Base-by-base conservation (phyloP, 2,329 filamentous ascomycete species). In the Penicillium sp. region DNA sequence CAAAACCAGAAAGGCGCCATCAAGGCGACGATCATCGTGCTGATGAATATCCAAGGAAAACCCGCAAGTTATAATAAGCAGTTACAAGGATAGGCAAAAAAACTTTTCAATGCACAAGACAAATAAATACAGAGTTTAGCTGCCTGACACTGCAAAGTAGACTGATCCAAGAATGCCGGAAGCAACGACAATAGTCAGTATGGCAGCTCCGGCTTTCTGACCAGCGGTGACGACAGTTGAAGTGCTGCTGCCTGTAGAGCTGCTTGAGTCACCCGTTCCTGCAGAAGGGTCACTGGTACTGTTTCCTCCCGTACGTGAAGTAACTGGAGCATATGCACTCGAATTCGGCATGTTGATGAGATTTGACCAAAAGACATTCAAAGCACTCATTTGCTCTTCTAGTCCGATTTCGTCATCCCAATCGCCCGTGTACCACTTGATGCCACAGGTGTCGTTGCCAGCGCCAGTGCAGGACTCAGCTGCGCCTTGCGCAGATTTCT, bases 391-490 rank as follows among this genome's bases (percentile, higher is more conserved):
- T 56, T 76, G 72, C 52, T 74, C 65, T n/a, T 73, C 73, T 12
- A 76, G 71, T 26, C 74, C 73, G 18, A 66, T 63, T 8, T 63
- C 66, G 3, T 69, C 66, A 40, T 74, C 72, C 65, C 68, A 75
- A 20, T 66, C 67, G 33, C 65, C 52, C 0, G 65, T 64, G 2
- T 66, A 70, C 76, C 76, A 79, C 53, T 71, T 69, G 43, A 74
- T 57, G 5, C 75, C 76, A 50, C 76, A 79, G 0, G 66, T 67
- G 16, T 57, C 56, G 28, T 57, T 57, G 8, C 77, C 72, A 24
- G 79, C 67, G 26, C 79, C 81, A 2, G 73, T 75, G 64, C 83
- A 86, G 3, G 78, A 77, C 45, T 74, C 68, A 1, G 82, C 83
- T 2, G 83, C 84, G 1, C 79, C 81, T 24, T 67, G 61, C 0